Evolutionary conservation across 1,284 basidiomycete species (phyloP).

Genomic region (Spongiforma sp.): DNA sequence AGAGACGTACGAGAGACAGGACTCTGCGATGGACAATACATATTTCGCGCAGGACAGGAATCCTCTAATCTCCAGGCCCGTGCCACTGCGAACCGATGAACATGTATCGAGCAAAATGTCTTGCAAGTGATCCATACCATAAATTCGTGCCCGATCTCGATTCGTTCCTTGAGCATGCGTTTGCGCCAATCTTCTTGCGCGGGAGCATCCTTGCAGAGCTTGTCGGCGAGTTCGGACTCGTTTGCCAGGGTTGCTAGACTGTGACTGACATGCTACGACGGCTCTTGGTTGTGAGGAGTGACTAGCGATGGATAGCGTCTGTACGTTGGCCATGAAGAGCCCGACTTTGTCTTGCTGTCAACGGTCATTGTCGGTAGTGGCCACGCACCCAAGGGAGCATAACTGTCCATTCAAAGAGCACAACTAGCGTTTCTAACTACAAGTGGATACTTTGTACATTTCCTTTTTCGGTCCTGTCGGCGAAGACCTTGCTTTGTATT

Average conservation of each 20-base stretch:
- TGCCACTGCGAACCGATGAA: constrained; percentile 52
- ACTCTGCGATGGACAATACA: constrained; percentile 84
- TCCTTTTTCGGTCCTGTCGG: too few relatives aligned
- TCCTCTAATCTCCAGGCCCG: constrained; percentile 84
- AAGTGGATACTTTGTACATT: too few relatives aligned
- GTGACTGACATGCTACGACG: constrained; percentile 54
- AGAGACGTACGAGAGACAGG: constrained; percentile 76
- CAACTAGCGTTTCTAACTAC: too few relatives aligned
- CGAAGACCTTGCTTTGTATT: too few relatives aligned
- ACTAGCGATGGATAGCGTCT: constrained; percentile 71
- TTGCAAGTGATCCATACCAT: constrained; percentile 61
- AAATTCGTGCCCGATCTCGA: constrained; percentile 78
- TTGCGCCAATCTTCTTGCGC: constrained; percentile 81
- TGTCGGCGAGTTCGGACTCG: constrained; percentile 59
- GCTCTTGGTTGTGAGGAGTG: constrained; percentile 61
- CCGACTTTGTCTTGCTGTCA: too few relatives aligned
- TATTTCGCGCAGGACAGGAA: constrained; percentile 84
- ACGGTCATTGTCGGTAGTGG: too few relatives aligned
- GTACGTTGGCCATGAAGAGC: constrained; percentile 27
- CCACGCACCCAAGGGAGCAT: too few relatives aligned
- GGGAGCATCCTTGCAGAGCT: constrained; percentile 59
- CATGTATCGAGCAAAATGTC: not conserved
- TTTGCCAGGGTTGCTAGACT: constrained; percentile 64
- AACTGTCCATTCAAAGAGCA: too few relatives aligned
- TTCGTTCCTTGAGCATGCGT: constrained; percentile 71